phyloP scores from a whole-genome alignment of 2,329 filamentous ascomycete genomes.

The Diaporthe nobilis region DNA sequence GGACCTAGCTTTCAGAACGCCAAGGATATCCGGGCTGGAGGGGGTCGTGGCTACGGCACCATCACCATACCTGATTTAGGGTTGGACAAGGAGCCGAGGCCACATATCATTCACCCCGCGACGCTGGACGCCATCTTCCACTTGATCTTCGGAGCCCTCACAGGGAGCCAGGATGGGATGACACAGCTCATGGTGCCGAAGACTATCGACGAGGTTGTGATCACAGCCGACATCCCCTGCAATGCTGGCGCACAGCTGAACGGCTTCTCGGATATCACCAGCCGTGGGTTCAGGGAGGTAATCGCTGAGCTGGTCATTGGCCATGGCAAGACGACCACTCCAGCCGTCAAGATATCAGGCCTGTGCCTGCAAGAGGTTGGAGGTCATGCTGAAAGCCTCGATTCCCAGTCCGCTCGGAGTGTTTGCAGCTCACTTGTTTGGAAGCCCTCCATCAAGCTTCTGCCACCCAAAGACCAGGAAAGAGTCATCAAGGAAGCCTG shows the following conservation, averaged over 20 bases:
- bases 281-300: background rate
- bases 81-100: background rate
- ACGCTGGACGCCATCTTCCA: background rate
- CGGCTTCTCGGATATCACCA: conserved; percentile 2
- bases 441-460: background rate
- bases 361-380: background rate
- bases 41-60: background rate
- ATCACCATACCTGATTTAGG: background rate
- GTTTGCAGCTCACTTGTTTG: background rate
- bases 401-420: background rate
- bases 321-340: background rate
- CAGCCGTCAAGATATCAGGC: background rate
- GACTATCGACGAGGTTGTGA: background rate
- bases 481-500: background rate
- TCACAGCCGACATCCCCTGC: background rate
- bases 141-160: background rate
- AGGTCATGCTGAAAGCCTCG: background rate
- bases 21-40: background rate
- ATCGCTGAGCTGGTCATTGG: background rate
- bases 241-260: background rate
- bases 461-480: background rate
- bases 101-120: background rate
- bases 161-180: background rate
- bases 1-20: background rate
- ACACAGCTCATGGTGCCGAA: background rate